Conservation (phyloP, 2,329 filamentous ascomycete genomes). For the Colletotrichum euphorbiae region DNA sequence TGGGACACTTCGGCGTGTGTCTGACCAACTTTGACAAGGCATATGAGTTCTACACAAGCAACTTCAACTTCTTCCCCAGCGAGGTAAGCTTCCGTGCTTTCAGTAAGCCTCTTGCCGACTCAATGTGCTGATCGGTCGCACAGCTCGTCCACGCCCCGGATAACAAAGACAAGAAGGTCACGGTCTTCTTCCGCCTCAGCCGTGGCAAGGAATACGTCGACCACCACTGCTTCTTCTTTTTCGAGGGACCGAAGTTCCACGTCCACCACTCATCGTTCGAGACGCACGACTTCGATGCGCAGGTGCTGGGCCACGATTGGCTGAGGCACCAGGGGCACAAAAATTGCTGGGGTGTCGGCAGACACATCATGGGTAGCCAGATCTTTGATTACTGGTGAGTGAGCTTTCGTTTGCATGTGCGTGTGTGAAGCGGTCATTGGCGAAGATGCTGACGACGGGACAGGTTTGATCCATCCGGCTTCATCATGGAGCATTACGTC, state of each 20-base stretch:
- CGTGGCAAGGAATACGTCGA: constrained; percentile 59
- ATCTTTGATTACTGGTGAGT: constrained; percentile 63
- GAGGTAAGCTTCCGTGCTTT: constrained; percentile 50
- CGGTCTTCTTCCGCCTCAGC: constrained; percentile 59
- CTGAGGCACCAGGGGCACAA: constrained; percentile 71
- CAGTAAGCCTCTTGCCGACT: background rate
- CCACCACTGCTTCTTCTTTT: constrained; percentile 65
- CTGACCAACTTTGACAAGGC: constrained; percentile 62
- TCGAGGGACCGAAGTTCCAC: constrained; percentile 59
- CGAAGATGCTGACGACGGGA: background rate
- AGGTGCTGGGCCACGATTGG: constrained; percentile 78
- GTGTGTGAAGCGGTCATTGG: background rate
- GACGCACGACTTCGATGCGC: constrained; percentile 78
- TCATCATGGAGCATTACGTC: constrained; percentile 77
- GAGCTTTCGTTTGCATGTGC: background rate
- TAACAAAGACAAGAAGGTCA: constrained; percentile 51
- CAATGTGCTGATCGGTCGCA: background rate
- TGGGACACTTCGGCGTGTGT: constrained; percentile 67
- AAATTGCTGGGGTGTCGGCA: constrained; percentile 77
- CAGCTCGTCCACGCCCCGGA: constrained; percentile 41
- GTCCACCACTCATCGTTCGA: constrained; percentile 78
- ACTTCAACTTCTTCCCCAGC: constrained; percentile 64
- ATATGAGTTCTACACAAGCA: constrained; percentile 61
- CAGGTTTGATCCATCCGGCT: constrained; percentile 70
- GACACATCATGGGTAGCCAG: constrained; percentile 77